Conservation (phyloP, 495 filamentous ascomycete genomes). For the Penicillium odoratum region DNA sequence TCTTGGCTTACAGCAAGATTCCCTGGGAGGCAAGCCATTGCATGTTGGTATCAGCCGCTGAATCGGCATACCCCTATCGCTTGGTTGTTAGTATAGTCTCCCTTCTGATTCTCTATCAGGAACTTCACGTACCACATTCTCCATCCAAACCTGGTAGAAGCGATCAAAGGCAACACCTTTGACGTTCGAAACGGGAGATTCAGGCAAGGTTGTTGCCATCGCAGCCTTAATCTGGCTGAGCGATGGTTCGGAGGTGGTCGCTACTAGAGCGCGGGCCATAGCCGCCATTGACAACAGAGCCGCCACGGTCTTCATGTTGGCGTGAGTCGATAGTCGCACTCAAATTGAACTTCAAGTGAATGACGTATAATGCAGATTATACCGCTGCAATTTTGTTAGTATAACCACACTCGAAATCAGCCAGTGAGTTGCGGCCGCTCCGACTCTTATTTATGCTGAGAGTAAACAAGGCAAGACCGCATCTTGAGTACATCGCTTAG, state of each 20-base stretch:
- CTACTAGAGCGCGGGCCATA: background rate
- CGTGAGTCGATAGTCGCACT: background rate
- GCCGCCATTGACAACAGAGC: background rate
- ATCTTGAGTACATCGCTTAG: too few relatives aligned
- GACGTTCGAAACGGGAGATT: slow-evolving; percentile 54
- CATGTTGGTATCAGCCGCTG: background rate
- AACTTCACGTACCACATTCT: slow-evolving; percentile 57
- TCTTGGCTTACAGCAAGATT: background rate
- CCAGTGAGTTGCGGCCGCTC: too few relatives aligned
- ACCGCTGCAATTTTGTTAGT: too few relatives aligned
- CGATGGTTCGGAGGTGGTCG: background rate
- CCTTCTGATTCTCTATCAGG: background rate
- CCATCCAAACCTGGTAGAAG: slow-evolving; percentile 64
- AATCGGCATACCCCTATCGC: too few relatives aligned
- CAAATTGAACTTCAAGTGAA: too few relatives aligned
- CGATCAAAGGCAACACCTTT: slow-evolving; percentile 61
- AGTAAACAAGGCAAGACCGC: too few relatives aligned
- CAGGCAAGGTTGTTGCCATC: slow-evolving; percentile 9
- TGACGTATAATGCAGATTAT: too few relatives aligned
- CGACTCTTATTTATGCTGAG: too few relatives aligned
- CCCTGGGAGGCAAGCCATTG: background rate
- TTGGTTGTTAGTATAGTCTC: too few relatives aligned
- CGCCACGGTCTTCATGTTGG: background rate
- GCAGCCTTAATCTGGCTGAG: background rate
- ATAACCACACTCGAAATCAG: too few relatives aligned